Evolutionary conservation across 306 rosid genomes (phyloP), one percentile per base, ranked within the genome.

Genomic region (Phaseolus lunatus): DNA sequence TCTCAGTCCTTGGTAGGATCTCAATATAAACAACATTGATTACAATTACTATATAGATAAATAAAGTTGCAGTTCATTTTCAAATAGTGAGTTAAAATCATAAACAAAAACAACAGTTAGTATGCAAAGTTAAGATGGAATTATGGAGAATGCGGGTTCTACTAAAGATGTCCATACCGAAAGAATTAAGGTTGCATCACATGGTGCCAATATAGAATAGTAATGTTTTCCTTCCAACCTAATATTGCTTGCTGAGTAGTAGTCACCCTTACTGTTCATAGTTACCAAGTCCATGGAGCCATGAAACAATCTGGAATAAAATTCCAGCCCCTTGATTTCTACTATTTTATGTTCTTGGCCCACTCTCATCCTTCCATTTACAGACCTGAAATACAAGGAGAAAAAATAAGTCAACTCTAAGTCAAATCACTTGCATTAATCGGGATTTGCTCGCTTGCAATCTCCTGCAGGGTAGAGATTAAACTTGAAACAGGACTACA

Each of bases 151-250:
- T 3, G 70, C 24, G 47, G 35, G 15, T 53, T 39, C 62, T 8
- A 39, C 35, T 41, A 2, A 62, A 79, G 72, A 63, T 52, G 66
- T 72, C 54, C 90, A 58, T 92, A 94, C 98, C 95, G 54, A 83
- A 81, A 94, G 90, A 62, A 85, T 83, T 84, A 94, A 80, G 70
- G 87, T 84, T 44, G 84, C 86, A 86, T 94, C 95, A 85, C 89
- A 94, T 23, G 98, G 95, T 54, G 93, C 90, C 88, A 92, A 70
- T 77, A 94, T 83, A 67, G 88, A 92, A 84, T 83, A 79, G 73
- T 29, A 73, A 71, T 65, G 67, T 72, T 83, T 80, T 66, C 82
- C 89, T 59, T 78, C 82, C 35, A 61, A 68, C 70, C 77, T 78
- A 61, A 81, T 57, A 69, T 70, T 15, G 43, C 58, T 62, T 67